Conservation (phyloP, 345 rosid species). For the Camelina laxa region DNA sequence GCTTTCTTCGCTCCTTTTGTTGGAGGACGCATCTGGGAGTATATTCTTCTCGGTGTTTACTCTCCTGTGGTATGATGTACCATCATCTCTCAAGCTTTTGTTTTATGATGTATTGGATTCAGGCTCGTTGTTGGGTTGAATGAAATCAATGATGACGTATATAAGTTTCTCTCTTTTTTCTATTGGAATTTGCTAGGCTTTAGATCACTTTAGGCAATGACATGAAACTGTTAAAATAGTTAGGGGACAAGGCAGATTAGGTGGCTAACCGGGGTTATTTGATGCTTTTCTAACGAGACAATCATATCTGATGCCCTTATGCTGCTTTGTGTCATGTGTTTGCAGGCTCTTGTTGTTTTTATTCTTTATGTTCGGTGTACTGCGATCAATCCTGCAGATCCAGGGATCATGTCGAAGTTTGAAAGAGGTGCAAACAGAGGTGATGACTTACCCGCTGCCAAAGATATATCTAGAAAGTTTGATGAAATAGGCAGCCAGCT, state of each 20-base stretch:
- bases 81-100: background rate
- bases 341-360: constrained; percentile 89
- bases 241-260: background rate
- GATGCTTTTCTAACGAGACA: background rate
- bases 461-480: constrained; percentile 52
- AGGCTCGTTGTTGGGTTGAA: background rate
- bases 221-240: background rate
- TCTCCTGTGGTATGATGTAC: constrained; percentile 92
- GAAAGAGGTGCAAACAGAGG: constrained; percentile 42
- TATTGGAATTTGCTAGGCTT: background rate
- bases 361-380: constrained; percentile 95
- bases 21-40: constrained; percentile 94
- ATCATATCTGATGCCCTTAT: constrained; percentile 15
- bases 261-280: background rate
- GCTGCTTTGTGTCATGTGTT: constrained; percentile 11
- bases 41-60: constrained; percentile 65
- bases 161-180: too few relatives aligned
- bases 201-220: background rate
- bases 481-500: constrained; percentile 63
- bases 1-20: constrained; percentile 95
- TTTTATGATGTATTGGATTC: background rate
- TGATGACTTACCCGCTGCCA: constrained; percentile 50
- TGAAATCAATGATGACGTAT: too few relatives aligned
- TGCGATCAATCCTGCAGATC: constrained; percentile 99
- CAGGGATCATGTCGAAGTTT: constrained; percentile 91